These are phyloP conservation scores for Diutina pseudorugosa DNA, from an alignment of 1,139 yeast species.

Conservation along the genomic window DNA sequence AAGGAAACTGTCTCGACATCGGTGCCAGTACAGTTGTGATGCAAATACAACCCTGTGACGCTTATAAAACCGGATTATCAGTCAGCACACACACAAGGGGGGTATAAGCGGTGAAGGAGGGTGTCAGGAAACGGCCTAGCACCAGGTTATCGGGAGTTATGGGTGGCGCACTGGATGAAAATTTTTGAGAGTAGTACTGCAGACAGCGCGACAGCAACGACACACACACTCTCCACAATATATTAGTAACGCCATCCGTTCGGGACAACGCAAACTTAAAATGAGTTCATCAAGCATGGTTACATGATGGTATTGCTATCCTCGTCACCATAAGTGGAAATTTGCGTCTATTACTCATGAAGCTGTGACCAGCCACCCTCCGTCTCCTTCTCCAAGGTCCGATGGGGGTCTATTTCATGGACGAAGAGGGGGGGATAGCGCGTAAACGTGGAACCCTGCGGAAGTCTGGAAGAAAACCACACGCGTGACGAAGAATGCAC, in stretches of 20 bases:
- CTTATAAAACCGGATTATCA: neutral
- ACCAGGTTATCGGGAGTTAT: neutral
- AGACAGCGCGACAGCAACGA: neutral
- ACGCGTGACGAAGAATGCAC: neutral
- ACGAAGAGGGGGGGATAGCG: neutral
- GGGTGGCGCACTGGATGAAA: constrained; percentile 4
- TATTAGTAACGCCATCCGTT: neutral
- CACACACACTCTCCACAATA: neutral
- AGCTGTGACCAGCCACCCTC: no score
- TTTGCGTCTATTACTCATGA: no score
- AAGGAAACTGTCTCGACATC: constrained; percentile 46
- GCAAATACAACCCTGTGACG: neutral
- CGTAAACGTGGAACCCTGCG: neutral
- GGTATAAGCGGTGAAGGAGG: neutral
- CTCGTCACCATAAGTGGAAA: no score
- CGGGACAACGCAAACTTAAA: neutral
- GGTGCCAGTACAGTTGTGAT: constrained; percentile 1
- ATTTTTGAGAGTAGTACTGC: constrained; percentile 2
- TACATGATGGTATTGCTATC: no score
- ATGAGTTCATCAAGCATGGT: no score
- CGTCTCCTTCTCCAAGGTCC: neutral
- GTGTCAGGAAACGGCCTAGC: constrained; percentile 3
- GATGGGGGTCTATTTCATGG: neutral
- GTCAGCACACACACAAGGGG: neutral
- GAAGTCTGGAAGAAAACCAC: neutral